A percentile compares a stretch with the other conserved stretches of the same genome.
Conservation (phyloP, 2,329 filamentous ascomycete genomes). For the Talaromyces sp. region DNA sequence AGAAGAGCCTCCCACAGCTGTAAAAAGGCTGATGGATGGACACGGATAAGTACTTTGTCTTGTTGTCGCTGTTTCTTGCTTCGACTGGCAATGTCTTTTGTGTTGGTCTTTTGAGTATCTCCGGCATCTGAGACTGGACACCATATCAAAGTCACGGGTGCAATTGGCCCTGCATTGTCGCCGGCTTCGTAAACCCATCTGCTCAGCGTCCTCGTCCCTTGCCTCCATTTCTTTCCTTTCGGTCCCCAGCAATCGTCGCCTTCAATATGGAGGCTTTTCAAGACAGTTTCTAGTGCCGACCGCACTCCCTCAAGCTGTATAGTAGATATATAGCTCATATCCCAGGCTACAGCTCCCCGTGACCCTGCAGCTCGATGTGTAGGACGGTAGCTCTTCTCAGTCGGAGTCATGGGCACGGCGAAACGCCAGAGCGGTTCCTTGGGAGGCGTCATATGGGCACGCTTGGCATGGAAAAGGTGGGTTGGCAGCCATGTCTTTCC, state of each 20-base stretch:
- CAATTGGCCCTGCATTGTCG: slow-evolving; percentile 54
- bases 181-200: slow-evolving; percentile 56
- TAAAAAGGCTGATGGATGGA: slow-evolving; percentile 73
- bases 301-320: slow-evolving; percentile 68
- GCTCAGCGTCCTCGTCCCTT: slow-evolving; percentile 53
- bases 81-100: slow-evolving; percentile 12
- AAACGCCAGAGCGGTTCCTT: slow-evolving; percentile 84
- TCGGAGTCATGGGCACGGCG: slow-evolving; percentile 75
- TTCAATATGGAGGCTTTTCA: slow-evolving; percentile 61
- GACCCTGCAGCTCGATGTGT: slow-evolving; percentile 74
- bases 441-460: slow-evolving; percentile 79
- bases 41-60: slow-evolving; percentile 60
- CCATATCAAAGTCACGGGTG: slow-evolving; percentile 72
- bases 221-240: slow-evolving; percentile 66
- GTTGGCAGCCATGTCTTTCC: slow-evolving; percentile 94
- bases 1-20: slow-evolving; percentile 60
- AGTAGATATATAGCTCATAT: slow-evolving; percentile 89
- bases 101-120: slow-evolving; percentile 33
- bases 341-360: slow-evolving; percentile 79
- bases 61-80: slow-evolving; percentile 26
- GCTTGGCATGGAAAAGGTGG: slow-evolving; percentile 88
- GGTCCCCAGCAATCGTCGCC: slow-evolving; percentile 56
- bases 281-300: slow-evolving; percentile 58
- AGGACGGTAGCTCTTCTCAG: slow-evolving; percentile 81
- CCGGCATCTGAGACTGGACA: slow-evolving; percentile 42